Evolutionary conservation across 306 rosid species (phyloP).

Genomic region (Psophocarpus tetragonolobus): DNA sequence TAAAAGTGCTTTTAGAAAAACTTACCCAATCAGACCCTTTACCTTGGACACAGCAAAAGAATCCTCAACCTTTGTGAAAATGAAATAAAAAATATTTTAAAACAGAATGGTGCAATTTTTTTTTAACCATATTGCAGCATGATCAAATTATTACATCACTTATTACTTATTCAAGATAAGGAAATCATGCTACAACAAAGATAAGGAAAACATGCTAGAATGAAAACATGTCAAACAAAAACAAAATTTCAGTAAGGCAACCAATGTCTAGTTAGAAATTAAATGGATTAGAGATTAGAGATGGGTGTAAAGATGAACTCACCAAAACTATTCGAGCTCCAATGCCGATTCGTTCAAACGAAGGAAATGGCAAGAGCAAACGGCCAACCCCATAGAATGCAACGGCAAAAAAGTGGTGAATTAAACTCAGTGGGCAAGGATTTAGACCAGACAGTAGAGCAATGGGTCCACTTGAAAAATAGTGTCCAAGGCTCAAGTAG

Average conservation of each 20-base stretch:
- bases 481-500: slow-evolving; percentile 57
- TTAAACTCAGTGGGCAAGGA: slow-evolving; percentile 58
- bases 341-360: slow-evolving; percentile 53
- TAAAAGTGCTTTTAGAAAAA: too few relatives aligned
- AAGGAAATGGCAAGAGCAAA: slow-evolving; percentile 67
- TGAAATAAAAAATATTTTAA: background rate
- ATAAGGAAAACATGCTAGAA: background rate
- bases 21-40: too few relatives aligned
- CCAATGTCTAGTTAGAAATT: background rate
- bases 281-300: background rate
- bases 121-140: background rate
- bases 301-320: slow-evolving; percentile 24
- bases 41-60: background rate
- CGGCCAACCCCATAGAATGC: slow-evolving; percentile 69
- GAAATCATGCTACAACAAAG: background rate
- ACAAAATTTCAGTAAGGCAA: background rate
- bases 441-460: slow-evolving; percentile 64
- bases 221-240: background rate
- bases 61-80: background rate
- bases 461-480: slow-evolving; percentile 50
- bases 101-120: background rate
- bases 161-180: background rate
- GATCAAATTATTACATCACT: background rate
- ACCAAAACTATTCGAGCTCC: slow-evolving; percentile 66
- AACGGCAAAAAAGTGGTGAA: slow-evolving; percentile 71